Conservation (phyloP, 176 grass and related monocot genomes). For the Hordeum marinum region DNA sequence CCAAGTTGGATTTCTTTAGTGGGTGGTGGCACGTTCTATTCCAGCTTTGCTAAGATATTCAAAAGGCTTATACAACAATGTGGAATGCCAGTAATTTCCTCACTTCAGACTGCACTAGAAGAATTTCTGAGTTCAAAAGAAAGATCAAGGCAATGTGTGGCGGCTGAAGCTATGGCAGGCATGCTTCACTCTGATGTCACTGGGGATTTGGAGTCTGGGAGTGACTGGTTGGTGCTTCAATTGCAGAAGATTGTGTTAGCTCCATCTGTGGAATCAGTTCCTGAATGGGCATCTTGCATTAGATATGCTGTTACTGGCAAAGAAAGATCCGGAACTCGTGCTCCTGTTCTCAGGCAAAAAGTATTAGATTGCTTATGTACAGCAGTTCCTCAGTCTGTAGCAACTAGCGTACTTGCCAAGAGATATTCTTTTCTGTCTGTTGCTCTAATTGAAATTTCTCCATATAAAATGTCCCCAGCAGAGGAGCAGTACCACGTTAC, state of each 20-base stretch:
- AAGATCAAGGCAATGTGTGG: constrained; percentile 94
- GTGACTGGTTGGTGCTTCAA: constrained; percentile 66
- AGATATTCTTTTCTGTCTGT: constrained; percentile 92
- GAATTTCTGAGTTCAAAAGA: constrained; percentile 90
- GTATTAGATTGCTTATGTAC: constrained; percentile 75
- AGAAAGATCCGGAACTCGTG: constrained; percentile 64
- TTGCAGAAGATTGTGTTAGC: constrained; percentile 70
- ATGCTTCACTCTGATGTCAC: constrained; percentile 84
- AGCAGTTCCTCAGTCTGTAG: constrained; percentile 52
- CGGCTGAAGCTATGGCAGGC: constrained; percentile 92
- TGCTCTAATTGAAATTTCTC: constrained; percentile 83
- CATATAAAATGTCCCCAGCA: constrained; percentile 59
- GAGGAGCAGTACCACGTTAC: constrained; percentile 72
- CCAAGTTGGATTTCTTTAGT: constrained; percentile 89
- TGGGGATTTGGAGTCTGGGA: constrained; percentile 49
- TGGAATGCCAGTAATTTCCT: constrained; percentile 53
- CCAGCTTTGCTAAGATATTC: constrained; percentile 93
- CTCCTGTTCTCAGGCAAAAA: constrained; percentile 73
- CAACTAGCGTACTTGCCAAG: constrained; percentile 81
- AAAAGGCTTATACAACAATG: constrained; percentile 95
- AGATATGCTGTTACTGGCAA: constrained; percentile 93
- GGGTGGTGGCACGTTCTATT: constrained; percentile 59
- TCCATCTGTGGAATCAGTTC: constrained; percentile 87
- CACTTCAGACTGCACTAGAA: constrained; percentile 54
- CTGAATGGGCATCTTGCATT: constrained; percentile 97